These are phyloP conservation scores for Pyrus hybrid DNA, from an alignment of 331 rosid species.

Conservation along the genomic window DNA sequence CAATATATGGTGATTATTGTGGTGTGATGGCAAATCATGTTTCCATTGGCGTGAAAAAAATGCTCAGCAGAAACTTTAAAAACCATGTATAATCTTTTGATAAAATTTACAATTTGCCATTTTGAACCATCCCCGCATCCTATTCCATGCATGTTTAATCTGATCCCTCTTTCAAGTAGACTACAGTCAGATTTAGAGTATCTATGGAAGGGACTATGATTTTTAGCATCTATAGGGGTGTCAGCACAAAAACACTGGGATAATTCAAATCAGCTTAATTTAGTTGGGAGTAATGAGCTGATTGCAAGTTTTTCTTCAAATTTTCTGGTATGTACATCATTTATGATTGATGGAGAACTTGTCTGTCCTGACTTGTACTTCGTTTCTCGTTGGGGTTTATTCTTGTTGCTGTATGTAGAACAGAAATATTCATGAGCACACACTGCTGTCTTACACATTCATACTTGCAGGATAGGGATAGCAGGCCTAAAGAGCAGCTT, in stretches of 20 bases:
- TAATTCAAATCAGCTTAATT: not conserved
- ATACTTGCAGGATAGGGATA: constrained; percentile 63
- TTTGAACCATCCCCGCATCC: not conserved
- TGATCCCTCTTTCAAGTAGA: not conserved
- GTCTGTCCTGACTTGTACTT: not conserved
- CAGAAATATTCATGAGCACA: not conserved
- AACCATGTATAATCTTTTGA: not conserved
- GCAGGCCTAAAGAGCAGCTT: constrained; percentile 50
- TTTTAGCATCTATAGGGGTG: not conserved
- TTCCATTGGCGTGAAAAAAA: not conserved
- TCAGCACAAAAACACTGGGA: not conserved
- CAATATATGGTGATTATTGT: not conserved
- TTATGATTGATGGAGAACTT: not conserved
- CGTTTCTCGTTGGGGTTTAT: not conserved
- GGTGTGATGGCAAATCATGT: not conserved
- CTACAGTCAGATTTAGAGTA: not conserved
- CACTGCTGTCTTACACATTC: constrained; percentile 1
- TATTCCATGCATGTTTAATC: not conserved
- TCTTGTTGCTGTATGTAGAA: not conserved
- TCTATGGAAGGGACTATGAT: not conserved
- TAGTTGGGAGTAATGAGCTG: not conserved
- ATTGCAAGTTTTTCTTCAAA: not conserved
- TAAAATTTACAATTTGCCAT: not conserved
- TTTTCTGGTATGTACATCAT: not conserved
- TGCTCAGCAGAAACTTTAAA: not conserved